Evolutionary conservation across 257 asterid genomes (phyloP).

Genomic region (Solanum chilense): DNA sequence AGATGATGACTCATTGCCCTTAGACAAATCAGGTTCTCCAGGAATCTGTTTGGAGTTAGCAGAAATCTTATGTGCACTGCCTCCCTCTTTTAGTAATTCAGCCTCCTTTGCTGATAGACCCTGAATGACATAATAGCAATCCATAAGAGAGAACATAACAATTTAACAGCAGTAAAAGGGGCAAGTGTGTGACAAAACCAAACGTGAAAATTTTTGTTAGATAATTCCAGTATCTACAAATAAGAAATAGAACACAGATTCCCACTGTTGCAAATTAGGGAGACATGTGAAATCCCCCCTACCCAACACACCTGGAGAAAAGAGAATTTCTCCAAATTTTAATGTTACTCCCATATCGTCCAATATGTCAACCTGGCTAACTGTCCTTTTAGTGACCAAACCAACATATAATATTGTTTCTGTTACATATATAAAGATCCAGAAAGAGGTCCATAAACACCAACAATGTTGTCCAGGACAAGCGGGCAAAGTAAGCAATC

Average conservation of each 20-base stretch:
- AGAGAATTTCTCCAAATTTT: neutral
- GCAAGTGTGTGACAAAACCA: neutral
- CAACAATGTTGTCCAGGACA: neutral
- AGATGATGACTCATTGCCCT: conserved; percentile 32
- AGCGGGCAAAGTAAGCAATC: neutral
- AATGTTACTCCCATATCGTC: neutral
- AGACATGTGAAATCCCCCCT: neutral
- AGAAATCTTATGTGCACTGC: conserved; percentile 35
- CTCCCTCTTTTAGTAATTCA: conserved; percentile 51
- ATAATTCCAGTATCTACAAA: neutral
- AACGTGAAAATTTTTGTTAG: neutral
- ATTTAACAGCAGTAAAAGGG: neutral
- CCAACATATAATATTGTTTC: neutral
- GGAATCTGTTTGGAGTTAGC: conserved; percentile 29
- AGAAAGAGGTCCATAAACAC: neutral
- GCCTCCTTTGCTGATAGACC: conserved; percentile 55
- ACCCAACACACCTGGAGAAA: neutral
- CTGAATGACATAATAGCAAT: conserved; percentile 23
- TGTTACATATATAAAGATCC: neutral
- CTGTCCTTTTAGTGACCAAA: neutral
- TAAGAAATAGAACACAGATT: neutral
- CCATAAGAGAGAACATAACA: neutral
- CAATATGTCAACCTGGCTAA: neutral
- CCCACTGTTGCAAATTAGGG: neutral
- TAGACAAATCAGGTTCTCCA: conserved; percentile 40